These are phyloP conservation scores for Neurospora africana DNA, from an alignment of 495 filamentous ascomycete genomes.

Conservation along the genomic window DNA sequence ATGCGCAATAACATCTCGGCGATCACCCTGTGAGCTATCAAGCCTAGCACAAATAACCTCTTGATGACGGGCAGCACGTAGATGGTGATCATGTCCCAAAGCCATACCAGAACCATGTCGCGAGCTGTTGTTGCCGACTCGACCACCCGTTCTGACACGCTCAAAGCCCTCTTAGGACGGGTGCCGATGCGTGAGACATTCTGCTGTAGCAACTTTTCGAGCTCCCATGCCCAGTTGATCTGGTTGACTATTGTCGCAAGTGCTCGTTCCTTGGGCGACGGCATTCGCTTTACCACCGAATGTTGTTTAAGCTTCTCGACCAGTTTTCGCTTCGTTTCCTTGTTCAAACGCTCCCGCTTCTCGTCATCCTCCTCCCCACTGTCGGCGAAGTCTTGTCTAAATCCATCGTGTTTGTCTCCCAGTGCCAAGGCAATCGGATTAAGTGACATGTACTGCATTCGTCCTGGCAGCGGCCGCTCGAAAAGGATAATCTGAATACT, in stretches of 20 bases:
- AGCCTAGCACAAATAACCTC: slow-evolving; percentile 57
- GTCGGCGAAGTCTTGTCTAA: slow-evolving; percentile 20
- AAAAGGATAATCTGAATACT: slow-evolving; percentile 84
- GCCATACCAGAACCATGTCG: slow-evolving; percentile 56
- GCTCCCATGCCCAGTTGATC: slow-evolving; percentile 90
- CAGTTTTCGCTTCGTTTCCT: slow-evolving; percentile 46
- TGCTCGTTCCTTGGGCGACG: slow-evolving; percentile 72
- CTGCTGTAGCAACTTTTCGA: slow-evolving; percentile 70
- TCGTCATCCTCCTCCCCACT: slow-evolving; percentile 55
- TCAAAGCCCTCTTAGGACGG: slow-evolving; percentile 71
- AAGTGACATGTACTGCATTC: slow-evolving; percentile 95
- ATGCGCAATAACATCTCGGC: slow-evolving; percentile 72
- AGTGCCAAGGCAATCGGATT: slow-evolving; percentile 81
- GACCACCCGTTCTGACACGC: slow-evolving; percentile 89
- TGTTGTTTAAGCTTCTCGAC: slow-evolving; percentile 88
- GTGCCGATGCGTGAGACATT: slow-evolving; percentile 76
- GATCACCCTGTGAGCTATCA: slow-evolving; percentile 70
- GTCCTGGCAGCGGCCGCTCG: slow-evolving; percentile 69
- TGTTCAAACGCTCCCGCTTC: slow-evolving; percentile 43
- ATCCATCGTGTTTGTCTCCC: slow-evolving; percentile 53
- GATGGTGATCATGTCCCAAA: slow-evolving; percentile 60
- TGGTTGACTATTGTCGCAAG: slow-evolving; percentile 82
- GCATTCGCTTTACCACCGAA: slow-evolving; percentile 63
- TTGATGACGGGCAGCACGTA: slow-evolving; percentile 74
- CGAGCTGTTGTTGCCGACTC: slow-evolving; percentile 81